Base-by-base conservation (phyloP, 352 stramenopile species). In the Hyaloperonospora arabidopsidis region DNA sequence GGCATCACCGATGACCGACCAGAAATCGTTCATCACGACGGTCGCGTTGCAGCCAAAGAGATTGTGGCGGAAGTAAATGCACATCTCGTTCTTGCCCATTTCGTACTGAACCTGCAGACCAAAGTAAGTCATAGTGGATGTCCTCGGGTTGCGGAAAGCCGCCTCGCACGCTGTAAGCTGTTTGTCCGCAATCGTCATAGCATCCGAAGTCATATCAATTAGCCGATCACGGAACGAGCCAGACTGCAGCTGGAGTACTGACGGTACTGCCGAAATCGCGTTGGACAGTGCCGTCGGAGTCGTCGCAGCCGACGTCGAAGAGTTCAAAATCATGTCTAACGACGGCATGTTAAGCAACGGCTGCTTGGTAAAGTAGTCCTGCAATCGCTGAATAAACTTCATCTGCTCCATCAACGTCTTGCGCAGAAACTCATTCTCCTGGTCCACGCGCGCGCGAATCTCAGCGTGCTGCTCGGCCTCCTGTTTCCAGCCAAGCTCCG, bases 301-400 rank as follows among this genome's bases (percentile, higher is more conserved):
- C 2, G 79, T 83, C 5, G 75, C 66, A 8, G 70, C 61, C 18
- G 77, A 84, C 0, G 76, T 82, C 34, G 77, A 84, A 50, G 78
- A 86, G 68, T 89, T 92, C 22, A 92, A 63, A 46, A 92, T 92
- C 63, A 92, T 76, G 48, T 92, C 81, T 35, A 92, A 59, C 19
- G 81, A 92, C 17, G 81, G 81, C 79, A 92, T 92, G 63, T 94
- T 94, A 48, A 94, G 75, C 41, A 94, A 68, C 40, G 84, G 84
- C 68, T 94, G 84, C 72, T 94, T 94, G 36, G 81, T 91, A 57
- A 94, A 94, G 63, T 94, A 94, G 63, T 94, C 84, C 65, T 94
- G 84, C 25, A 94, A 70, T 19, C 81, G 72, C 68, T 94, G 84
- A 49, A 94, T 94, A 49, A 94, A 94, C 70, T 94, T 94, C 84